phyloP scores from a whole-genome alignment of 768 basidiomycete genomes.

The Lentinus brumalis region DNA sequence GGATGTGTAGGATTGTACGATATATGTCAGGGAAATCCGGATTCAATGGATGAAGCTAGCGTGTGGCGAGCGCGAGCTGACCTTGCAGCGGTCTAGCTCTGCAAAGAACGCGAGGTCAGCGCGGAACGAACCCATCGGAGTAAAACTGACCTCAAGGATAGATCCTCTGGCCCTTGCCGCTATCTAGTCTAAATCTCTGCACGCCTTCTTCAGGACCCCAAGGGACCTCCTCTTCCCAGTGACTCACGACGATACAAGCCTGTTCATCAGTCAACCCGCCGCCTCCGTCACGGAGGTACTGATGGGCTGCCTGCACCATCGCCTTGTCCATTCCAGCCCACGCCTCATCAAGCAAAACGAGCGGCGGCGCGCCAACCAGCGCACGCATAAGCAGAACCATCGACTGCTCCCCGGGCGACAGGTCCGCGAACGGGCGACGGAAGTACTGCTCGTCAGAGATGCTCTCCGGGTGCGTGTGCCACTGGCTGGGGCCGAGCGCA shows the following conservation, averaged over 20 bases:
- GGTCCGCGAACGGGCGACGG: constrained; percentile 54
- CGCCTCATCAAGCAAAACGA: constrained; percentile 89
- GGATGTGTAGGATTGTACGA: too few species aligned
- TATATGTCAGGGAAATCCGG: too few species aligned
- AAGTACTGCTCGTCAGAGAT: constrained; percentile 44
- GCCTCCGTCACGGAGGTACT: constrained; percentile 56
- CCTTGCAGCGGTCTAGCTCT: background rate
- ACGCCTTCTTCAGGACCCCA: constrained; percentile 66
- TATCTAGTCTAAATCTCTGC: constrained; percentile 38
- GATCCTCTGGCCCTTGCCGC: constrained; percentile 29
- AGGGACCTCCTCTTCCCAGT: constrained; percentile 92
- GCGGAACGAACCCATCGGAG: background rate
- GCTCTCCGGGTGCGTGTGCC: constrained; percentile 32
- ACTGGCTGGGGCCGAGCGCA: constrained; percentile 61
- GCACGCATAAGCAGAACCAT: constrained; percentile 85
- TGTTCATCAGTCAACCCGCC: constrained; percentile 57
- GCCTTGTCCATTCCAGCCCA: constrained; percentile 90
- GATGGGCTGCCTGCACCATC: constrained; percentile 67
- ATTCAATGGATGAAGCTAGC: too few species aligned
- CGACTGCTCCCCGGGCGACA: constrained; percentile 76
- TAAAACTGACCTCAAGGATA: background rate
- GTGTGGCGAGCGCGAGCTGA: background rate
- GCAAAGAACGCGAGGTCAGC: background rate
- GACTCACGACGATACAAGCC: constrained; percentile 83
- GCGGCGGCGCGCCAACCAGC: constrained; percentile 68